A percentile compares a stretch with the other conserved stretches of the same genome.
Conservation (phyloP, 305 asterid genomes). For the Euphrasia arctica region DNA sequence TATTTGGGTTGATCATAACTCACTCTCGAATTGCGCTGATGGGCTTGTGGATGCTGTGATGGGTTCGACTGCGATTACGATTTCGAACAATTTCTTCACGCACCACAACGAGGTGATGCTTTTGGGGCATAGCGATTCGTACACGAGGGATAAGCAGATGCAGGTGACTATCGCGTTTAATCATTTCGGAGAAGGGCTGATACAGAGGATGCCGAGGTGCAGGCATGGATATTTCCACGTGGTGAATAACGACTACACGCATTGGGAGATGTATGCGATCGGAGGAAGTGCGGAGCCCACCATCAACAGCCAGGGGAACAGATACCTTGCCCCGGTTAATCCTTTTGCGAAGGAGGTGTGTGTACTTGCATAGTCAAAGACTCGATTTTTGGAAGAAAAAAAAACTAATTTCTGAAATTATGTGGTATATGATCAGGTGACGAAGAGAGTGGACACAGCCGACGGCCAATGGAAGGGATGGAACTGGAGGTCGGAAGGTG, state of each 20-base stretch:
- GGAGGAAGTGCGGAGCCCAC: slow-evolving; percentile 94
- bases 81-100: slow-evolving; percentile 82
- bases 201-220: slow-evolving; percentile 97
- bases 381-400: too few relatives aligned
- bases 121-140: slow-evolving; percentile 89
- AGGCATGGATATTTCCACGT: slow-evolving; percentile 93
- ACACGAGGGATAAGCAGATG: slow-evolving; percentile 77
- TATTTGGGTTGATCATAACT: slow-evolving; percentile 88
- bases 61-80: slow-evolving; percentile 93
- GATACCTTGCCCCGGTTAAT: slow-evolving; percentile 83
- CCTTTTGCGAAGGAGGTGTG: slow-evolving; percentile 82
- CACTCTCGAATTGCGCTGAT: slow-evolving; percentile 83
- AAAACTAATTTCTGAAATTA: too few relatives aligned
- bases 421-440: slow-evolving; percentile 44
- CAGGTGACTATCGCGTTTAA: slow-evolving; percentile 94
- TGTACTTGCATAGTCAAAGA: too few relatives aligned
- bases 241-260: slow-evolving; percentile 95
- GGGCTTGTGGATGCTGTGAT: slow-evolving; percentile 94
- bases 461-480: slow-evolving; percentile 69
- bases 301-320: slow-evolving; percentile 90
- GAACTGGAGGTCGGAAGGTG: slow-evolving; percentile 97
- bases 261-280: slow-evolving; percentile 97
- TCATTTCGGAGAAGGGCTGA: slow-evolving; percentile 92
- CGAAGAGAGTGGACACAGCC: slow-evolving; percentile 80
- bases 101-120: slow-evolving; percentile 97